Percentiles rank a stretch among this genome's conserved stretches.
Conservation (phyloP, 2,329 filamentous ascomycete species). For the Tetracladium maxilliforme region DNA sequence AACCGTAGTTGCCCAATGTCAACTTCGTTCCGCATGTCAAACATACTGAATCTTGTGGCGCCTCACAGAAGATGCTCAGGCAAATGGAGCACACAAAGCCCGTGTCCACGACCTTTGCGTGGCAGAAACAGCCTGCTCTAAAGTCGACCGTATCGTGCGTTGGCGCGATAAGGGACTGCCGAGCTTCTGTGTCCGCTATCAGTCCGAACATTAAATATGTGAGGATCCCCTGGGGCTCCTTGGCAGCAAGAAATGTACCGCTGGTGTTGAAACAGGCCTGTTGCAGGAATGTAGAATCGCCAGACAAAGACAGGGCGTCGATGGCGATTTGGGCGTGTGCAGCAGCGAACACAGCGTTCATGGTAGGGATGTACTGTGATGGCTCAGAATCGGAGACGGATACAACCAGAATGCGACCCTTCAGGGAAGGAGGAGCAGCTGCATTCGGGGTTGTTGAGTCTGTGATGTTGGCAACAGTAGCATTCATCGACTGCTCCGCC, state of each 20-base stretch:
- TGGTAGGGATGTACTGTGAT: slow-evolving; percentile 89
- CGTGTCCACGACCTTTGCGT: slow-evolving; percentile 76
- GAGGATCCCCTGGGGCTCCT: slow-evolving; percentile 56
- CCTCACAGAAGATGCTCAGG: slow-evolving; percentile 78
- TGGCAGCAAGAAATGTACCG: slow-evolving; percentile 51
- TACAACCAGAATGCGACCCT: slow-evolving; percentile 75
- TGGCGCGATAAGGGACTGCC: slow-evolving; percentile 57
- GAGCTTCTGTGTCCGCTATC: slow-evolving; percentile 52
- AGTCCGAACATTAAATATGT: slow-evolving; percentile 94
- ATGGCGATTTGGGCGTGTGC: slow-evolving; percentile 79
- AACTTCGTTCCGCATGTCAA: slow-evolving; percentile 73
- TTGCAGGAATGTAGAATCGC: slow-evolving; percentile 82
- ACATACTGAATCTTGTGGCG: slow-evolving; percentile 50
- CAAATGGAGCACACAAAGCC: slow-evolving; percentile 96
- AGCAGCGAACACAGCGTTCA: slow-evolving; percentile 96
- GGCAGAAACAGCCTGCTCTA: slow-evolving; percentile 95
- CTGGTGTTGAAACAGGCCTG: slow-evolving; percentile 69
- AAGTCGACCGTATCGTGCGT: slow-evolving; percentile 86
- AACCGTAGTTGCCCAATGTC: slow-evolving; percentile 60
- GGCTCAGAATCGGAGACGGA: slow-evolving; percentile 78
- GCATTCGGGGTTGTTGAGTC: slow-evolving; percentile 8
- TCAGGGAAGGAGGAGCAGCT: slow-evolving; percentile 33
- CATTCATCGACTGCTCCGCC: no score
- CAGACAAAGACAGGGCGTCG: slow-evolving; percentile 77
- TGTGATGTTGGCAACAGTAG: no score